These are phyloP conservation scores for Citrus trifoliata DNA, from an alignment of 345 rosid genomes.

Conservation along the genomic window DNA sequence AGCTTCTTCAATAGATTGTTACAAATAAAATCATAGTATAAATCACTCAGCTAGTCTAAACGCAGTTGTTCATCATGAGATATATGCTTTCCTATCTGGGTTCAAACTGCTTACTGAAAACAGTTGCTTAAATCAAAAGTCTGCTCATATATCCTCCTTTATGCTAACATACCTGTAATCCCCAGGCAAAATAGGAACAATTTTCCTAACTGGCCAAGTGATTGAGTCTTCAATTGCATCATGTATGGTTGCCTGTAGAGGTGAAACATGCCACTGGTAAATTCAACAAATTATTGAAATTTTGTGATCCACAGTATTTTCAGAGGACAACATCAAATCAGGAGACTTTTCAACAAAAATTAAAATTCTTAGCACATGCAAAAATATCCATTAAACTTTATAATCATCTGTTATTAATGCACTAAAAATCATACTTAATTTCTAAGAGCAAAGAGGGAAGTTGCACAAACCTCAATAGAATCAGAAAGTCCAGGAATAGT, in stretches of 20 bases:
- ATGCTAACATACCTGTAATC: conserved; percentile 72
- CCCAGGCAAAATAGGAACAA: conserved; percentile 95
- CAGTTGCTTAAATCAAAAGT: background rate
- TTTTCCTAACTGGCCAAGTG: conserved; percentile 98
- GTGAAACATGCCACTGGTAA: background rate
- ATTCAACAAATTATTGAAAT: background rate
- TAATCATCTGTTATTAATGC: background rate
- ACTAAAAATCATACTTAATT: background rate
- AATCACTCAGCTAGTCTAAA: conserved; percentile 6
- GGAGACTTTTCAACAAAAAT: background rate
- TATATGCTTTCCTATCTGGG: background rate
- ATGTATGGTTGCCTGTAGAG: conserved; percentile 72
- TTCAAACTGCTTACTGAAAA: background rate
- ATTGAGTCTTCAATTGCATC: conserved; percentile 97
- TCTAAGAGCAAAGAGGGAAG: background rate
- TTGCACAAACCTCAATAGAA: conserved; percentile 82
- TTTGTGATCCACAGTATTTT: background rate
- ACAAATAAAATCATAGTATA: background rate
- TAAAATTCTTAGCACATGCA: background rate
- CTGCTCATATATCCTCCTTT: background rate
- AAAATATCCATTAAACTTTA: background rate
- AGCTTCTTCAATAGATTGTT: conserved; percentile 3
- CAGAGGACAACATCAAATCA: background rate
- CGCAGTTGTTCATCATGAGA: background rate
- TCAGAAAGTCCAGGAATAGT: conserved; percentile 81